Evolutionary conservation across 2,329 filamentous ascomycete genomes (phyloP), one percentile per base, ranked within the genome.

Genomic region (Xylaria sp.): DNA sequence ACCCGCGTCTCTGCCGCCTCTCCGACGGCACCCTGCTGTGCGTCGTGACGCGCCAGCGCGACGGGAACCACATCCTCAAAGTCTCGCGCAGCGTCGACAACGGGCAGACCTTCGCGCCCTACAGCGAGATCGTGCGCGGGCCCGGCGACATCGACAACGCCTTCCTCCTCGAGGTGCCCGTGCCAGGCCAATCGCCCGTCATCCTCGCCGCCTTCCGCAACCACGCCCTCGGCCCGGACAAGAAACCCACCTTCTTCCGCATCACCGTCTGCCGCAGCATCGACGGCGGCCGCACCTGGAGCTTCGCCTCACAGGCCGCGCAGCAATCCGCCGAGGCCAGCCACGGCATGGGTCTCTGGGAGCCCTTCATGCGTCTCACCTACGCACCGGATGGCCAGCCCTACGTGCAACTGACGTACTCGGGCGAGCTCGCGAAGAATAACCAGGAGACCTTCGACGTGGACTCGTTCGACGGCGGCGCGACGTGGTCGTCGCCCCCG

Each of bases 401-500:
- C 39, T 52, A 76, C 61, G 70, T 79, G 0, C 76, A 79, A 63
- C 68, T 80, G 59, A 77, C 74, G 11, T 81, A 75, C 64, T 79
- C 78, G 23, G 73, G 76, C 58, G 78, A 80, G 67, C 76, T 76
- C 39, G 76, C 76, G 3, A 69, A 63, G 11, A 71, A 77, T 59
- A 75, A 80, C 62, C 79, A 81, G 68, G 76, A 79, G 63, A 80
- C 78, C 8, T 80, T 80, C 75, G 67, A 75, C n/a, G 74, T 78
- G 9, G 69, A 71, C 39, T 80, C 78, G 34, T 67, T 65, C 7
- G 76, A 81, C 52, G 72, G 71, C 4, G 79, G 78, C 0, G 61
- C 62, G 39, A 76, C 73, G 0, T 81, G 79, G 79, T 58, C 42
- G 19, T 70, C 72, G n/a, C 63, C 62, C n/a, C 73, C 78, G 3